These are phyloP conservation scores for Pleurozium schreberi DNA, from an alignment of 225 moss, liverwort and hornwort species.

Conservation along the genomic window DNA sequence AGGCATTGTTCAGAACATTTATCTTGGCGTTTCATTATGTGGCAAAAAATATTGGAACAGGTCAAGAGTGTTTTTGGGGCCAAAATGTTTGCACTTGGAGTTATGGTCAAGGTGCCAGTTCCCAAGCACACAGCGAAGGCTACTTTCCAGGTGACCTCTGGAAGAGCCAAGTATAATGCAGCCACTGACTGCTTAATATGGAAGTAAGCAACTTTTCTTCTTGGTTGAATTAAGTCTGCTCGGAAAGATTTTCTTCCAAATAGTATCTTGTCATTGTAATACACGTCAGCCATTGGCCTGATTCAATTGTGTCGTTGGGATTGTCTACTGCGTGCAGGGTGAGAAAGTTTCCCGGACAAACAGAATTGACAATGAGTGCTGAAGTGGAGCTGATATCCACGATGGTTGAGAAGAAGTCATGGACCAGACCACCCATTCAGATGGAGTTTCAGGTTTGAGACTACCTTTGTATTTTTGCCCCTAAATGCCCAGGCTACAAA, in stretches of 20 bases:
- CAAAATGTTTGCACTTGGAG: conserved; percentile 97
- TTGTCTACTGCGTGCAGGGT: conserved; percentile 34
- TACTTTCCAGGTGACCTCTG: conserved; percentile 88
- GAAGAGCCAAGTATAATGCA: conserved; percentile 90
- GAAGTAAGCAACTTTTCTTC: conserved; percentile 51
- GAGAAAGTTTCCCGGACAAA: conserved; percentile 93
- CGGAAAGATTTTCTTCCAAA: neutral
- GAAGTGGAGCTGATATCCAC: conserved; percentile 98
- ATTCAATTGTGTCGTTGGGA: neutral
- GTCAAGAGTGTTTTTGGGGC: conserved; percentile 98
- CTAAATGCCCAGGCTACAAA: neutral
- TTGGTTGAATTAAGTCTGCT: neutral
- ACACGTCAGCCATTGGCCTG: neutral
- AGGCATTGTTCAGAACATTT: neutral
- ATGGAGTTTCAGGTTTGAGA: conserved; percentile 94
- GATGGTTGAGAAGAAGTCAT: conserved; percentile 96
- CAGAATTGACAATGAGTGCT: conserved; percentile 97
- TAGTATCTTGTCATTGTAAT: neutral
- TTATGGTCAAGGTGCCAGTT: conserved; percentile 93
- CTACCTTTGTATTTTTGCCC: neutral
- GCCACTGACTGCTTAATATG: conserved; percentile 84
- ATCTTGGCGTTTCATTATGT: neutral
- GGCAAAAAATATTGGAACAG: conserved; percentile 13
- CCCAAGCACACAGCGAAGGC: conserved; percentile 65
- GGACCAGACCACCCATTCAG: conserved; percentile 96